Evolutionary conservation across 2,329 filamentous ascomycete genomes (phyloP).

Genomic region (Epichloe sibirici): DNA sequence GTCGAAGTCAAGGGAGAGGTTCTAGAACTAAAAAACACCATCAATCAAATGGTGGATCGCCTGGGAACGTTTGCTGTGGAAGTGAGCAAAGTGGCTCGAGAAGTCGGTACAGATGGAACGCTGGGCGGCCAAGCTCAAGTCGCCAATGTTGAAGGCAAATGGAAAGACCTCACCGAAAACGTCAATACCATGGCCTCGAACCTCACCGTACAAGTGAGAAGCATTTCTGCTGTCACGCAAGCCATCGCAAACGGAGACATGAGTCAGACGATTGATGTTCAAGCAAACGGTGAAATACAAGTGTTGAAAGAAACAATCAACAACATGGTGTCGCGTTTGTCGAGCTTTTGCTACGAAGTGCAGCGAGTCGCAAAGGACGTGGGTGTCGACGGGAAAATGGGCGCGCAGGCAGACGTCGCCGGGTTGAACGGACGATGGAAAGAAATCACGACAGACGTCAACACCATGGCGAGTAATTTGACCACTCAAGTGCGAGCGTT

Average conservation of each 20-base stretch:
- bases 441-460: conserved; percentile 93
- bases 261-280: conserved; percentile 89
- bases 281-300: conserved; percentile 88
- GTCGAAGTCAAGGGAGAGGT: conserved; percentile 93
- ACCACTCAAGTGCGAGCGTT: conserved; percentile 97
- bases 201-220: conserved; percentile 64
- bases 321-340: conserved; percentile 93
- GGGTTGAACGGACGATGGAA: conserved; percentile 93
- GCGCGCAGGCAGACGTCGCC: conserved; percentile 87
- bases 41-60: conserved; percentile 98
- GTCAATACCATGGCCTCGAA: conserved; percentile 68
- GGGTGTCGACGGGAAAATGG: conserved; percentile 96
- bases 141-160: conserved; percentile 92
- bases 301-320: conserved; percentile 95
- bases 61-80: conserved; percentile 92
- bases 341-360: conserved; percentile 91
- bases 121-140: conserved; percentile 89
- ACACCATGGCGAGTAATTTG: conserved; percentile 71
- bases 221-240: conserved; percentile 88
- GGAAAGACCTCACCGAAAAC: conserved; percentile 91
- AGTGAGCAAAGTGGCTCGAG: conserved; percentile 87
- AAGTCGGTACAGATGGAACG: conserved; percentile 92
- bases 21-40: conserved; percentile 87
- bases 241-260: conserved; percentile 93
- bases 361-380: conserved; percentile 94